Evolutionary conservation across 148 eudicot genomes (phyloP), one percentile per base, ranked within the genome.

Genomic region (Hydrangea macrophylla): DNA sequence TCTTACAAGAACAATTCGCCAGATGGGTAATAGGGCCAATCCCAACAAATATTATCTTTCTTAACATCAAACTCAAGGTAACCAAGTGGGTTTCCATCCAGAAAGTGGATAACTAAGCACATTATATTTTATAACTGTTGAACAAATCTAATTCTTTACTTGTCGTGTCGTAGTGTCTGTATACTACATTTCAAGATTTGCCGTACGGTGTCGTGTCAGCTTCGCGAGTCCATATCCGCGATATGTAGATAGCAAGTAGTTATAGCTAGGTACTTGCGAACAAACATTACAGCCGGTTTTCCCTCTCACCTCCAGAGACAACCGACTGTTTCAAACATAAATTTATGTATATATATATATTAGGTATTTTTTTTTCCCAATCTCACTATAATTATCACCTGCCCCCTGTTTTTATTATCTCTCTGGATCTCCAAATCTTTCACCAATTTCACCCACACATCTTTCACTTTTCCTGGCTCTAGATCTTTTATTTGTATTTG

Each of bases 381-480:
- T 11, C 22, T 48, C 13, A 35, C 39, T 35, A 33, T 37, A 37
- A n/a, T 58, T 71, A 72, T 85, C 75, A 94, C 99, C 96, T 88
- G 84, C 10, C 99, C 99, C 81, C 99, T 84, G 70, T 94, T 77
- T 83, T 94, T 94, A 40, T 61, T 81, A 82, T 94, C 97, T 74
- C 97, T 86, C 75, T 90, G 97, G 62, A 90, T 59, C 55, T 86
- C 97, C 80, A 94, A 82, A 80, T 94, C 99, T 82, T 94, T 94
- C 23, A 94, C 99, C 71, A 94, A 80, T 62, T 82, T 90, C 78
- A 94, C 64, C 99, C 99, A 94, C 59, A 90, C 86, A 73, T 88
- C 97, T 74, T 88, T 90, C 69, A 90, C 90, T 79, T 94, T 94
- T 63, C 97, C 99, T 72, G 99, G 96, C 75, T 85, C 96, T 48